Base-by-base conservation (phyloP, 345 rosid species). In the Populus alba region DNA sequence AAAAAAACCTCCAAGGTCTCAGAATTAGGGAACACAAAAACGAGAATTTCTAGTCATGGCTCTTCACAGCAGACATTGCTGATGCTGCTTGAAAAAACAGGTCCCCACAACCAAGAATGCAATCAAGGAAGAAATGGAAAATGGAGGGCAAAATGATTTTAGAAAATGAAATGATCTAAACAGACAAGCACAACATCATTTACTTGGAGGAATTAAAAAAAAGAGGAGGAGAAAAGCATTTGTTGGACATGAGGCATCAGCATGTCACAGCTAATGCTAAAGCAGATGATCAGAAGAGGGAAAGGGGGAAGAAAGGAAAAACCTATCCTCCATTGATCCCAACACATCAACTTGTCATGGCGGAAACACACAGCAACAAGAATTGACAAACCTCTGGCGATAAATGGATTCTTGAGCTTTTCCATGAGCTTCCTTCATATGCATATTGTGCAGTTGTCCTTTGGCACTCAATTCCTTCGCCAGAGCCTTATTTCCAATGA, bases 341-440 rank as follows among this genome's bases (percentile, higher is more conserved):
- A 3, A 31, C 27, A 33, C 22, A 25, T 31, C 20, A 67, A 59
- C 47, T 57, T 3, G 57, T 49, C 77, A n/a, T 27, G 66, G 45
- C 59, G 18, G 53, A 71, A 74, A 75, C 49, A 43, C 66, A 70
- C 25, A 62, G 71, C 59, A 59, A 68, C 39, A 78, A 80, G 41
- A 79, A 51, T 75, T 65, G 63, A 85, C 94, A 82, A 87, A 96
- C 98, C 99, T 94, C 80, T 89, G 93, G 74, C 92, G 97, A 81
- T 89, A 96, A 77, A 94, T 94, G 72, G 98, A 91, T 69, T 96
- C 98, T 77, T 94, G 97, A 35, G 98, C 99, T 86, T 91, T 96
- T 53, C 92, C 98, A 87, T 94, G 98, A 69, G 97, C 95, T 82
- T 91, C 97, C 83, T 94, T 96, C 98, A 96, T 96, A 76, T 92